Evolutionary conservation across 208 protist species (phyloP), one percentile per base, ranked within the genome.

Genomic region (Trichomonas tenax): DNA sequence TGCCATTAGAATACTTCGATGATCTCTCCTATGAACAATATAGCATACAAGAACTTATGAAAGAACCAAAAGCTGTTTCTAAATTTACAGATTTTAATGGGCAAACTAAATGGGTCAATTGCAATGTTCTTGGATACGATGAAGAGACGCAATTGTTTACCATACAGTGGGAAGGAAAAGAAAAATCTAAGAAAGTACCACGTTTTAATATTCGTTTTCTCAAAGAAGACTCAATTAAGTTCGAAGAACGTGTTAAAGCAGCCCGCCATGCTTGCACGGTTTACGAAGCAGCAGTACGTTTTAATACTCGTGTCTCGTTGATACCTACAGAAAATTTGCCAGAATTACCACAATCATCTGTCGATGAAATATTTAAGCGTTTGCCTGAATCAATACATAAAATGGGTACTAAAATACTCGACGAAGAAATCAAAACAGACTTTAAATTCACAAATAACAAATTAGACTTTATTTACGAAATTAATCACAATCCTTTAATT

Each of bases 401-500:
- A 9, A 21, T 34, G 51, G 45, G 41, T 8, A 14, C 34, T 15
- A 21, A 23, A 93, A 26, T 41, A 51, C 45, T 93, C 23, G 86
- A 93, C 36, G 6, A 34, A 40, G 44, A 93, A 38, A 93, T 93
- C 44, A 48, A 93, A 51, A 6, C 11, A 34, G 44, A 93, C 14
- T 93, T 41, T 93, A 93, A 93, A 51, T 3, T n/a, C 8, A 38
- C 46, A 17, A 44, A 34, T 26, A 93, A 93, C 44, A 48, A 93
- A 36, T 8, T 93, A 8, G 26, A 93, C 8, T 93, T 51, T 93
- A 38, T 58, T 38, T 51, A 93, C 51, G 86, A 93, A 93, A 23
- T 93, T 38, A 21, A 93, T n/a, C 44, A 51, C 38, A 93, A 93
- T 51, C 86, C 86, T 17, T 93, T 93, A 93, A 58, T 93, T 58